phyloP scores from a whole-genome alignment of 495 filamentous ascomycete genomes.

The Aspergillus homomorphus region DNA sequence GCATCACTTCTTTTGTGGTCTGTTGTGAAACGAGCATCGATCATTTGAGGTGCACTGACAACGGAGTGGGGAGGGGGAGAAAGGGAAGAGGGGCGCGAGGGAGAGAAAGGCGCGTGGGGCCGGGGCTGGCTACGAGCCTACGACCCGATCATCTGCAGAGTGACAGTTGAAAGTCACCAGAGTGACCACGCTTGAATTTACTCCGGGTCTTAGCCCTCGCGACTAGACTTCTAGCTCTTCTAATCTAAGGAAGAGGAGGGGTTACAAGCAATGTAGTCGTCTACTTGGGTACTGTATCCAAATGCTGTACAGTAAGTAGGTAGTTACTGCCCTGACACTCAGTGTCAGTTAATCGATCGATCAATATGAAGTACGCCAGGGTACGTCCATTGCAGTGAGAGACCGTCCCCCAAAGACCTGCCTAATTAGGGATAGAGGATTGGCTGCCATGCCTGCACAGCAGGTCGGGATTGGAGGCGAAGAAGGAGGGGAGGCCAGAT shows the following conservation, averaged over 20 bases:
- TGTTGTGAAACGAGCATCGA: neutral
- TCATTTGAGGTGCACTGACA: slow-evolving; percentile 6
- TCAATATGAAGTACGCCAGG: too few relatives aligned
- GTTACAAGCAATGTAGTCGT: too few relatives aligned
- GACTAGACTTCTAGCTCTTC: neutral
- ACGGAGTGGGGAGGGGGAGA: slow-evolving; percentile 10
- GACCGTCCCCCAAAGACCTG: neutral
- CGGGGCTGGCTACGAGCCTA: neutral
- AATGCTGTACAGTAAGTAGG: too few relatives aligned
- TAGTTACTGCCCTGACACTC: too few relatives aligned
- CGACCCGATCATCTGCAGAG: slow-evolving; percentile 21
- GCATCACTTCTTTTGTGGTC: neutral
- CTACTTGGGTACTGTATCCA: too few relatives aligned
- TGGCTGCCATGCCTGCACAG: neutral
- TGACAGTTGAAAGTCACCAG: slow-evolving; percentile 10
- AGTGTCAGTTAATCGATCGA: too few relatives aligned
- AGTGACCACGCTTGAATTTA: neutral
- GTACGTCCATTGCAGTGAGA: too few relatives aligned
- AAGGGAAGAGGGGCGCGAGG: slow-evolving; percentile 7
- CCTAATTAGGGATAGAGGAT: neutral
- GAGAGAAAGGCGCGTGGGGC: slow-evolving; percentile 16
- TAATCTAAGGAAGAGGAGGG: too few relatives aligned
- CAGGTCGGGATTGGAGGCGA: neutral
- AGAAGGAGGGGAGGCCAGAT: neutral
- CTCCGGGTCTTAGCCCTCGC: slow-evolving; percentile 1